These are phyloP conservation scores for Phymatotrichopsis omnivora DNA, from an alignment of 2,329 filamentous ascomycete species.

Conservation along the genomic window DNA sequence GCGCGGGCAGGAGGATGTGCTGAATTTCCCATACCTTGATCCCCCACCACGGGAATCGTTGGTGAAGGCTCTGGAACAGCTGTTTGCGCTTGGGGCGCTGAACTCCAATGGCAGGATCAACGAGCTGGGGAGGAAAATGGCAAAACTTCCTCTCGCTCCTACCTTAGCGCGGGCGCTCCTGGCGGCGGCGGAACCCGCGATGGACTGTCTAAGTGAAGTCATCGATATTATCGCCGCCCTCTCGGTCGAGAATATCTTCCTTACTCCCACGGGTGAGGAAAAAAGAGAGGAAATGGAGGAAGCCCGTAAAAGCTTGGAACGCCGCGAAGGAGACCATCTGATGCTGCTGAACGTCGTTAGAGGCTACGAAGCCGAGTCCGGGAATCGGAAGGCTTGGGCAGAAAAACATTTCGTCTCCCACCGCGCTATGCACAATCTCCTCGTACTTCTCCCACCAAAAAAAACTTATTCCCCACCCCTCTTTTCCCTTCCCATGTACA, in stretches of 20 bases:
- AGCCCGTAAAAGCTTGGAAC: slow-evolving; percentile 24
- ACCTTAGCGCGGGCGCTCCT: slow-evolving; percentile 73
- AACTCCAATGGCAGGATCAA: slow-evolving; percentile 64
- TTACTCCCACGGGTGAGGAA: slow-evolving; percentile 24
- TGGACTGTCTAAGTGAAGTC: slow-evolving; percentile 65
- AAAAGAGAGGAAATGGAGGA: slow-evolving; percentile 22
- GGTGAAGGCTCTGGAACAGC: slow-evolving; percentile 68
- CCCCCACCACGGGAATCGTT: slow-evolving; percentile 66
- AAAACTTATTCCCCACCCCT: slow-evolving; percentile 1
- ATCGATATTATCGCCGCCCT: slow-evolving; percentile 50
- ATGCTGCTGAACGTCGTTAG: slow-evolving; percentile 29
- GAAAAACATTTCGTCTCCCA: slow-evolving; percentile 18
- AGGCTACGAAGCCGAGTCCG: slow-evolving; percentile 23
- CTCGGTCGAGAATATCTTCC: slow-evolving; percentile 30
- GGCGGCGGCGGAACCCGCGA: slow-evolving; percentile 59
- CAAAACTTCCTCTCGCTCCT: slow-evolving; percentile 71
- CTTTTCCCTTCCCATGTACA: not conserved
- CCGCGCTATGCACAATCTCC: slow-evolving; percentile 14
- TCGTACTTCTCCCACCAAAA: slow-evolving; percentile 5
- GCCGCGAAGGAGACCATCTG: slow-evolving; percentile 30
- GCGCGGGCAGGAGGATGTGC: slow-evolving; percentile 69
- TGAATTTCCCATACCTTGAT: slow-evolving; percentile 77
- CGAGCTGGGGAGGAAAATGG: slow-evolving; percentile 59
- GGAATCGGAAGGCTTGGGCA: slow-evolving; percentile 15
- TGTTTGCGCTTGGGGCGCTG: slow-evolving; percentile 69